Percentiles rank a stretch among this genome's conserved stretches.
Evolutionary conservation across 2,329 filamentous ascomycete genomes (phyloP).

Genomic region (Fusarium heterosporum): DNA sequence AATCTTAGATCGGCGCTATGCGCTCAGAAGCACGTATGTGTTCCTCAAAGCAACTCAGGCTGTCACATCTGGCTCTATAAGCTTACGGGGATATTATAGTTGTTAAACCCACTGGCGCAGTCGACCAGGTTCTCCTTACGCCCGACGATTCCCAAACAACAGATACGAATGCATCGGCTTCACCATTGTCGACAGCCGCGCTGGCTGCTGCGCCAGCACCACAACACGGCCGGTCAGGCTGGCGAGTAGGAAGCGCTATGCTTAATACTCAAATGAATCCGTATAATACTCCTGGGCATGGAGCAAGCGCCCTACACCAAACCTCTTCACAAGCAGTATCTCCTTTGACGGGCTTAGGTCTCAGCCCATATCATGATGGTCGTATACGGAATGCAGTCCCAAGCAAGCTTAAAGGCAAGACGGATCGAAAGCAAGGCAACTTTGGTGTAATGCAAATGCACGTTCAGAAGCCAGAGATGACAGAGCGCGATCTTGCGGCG

Average conservation of each 20-base stretch:
- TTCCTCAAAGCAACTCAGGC: conserved; percentile 3
- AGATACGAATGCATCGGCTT: conserved; percentile 10
- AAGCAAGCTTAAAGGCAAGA: conserved; percentile 70
- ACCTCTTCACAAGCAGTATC: background rate
- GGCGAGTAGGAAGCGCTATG: conserved; percentile 22
- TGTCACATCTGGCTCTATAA: background rate
- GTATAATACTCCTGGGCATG: background rate
- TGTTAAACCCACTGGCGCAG: conserved; percentile 26
- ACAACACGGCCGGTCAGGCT: background rate
- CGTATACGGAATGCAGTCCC: conserved; percentile 67
- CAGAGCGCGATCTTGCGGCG: conserved; percentile 65
- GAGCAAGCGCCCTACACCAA: conserved; percentile 1
- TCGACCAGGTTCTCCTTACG: conserved; percentile 10
- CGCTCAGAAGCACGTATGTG: conserved; percentile 46
- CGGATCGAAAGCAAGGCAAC: conserved; percentile 67
- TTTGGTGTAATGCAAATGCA: conserved; percentile 74
- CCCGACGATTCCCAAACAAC: conserved; percentile 1
- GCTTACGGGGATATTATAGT: conserved; percentile 32
- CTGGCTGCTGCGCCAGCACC: conserved; percentile 3
- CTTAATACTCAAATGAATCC: conserved; percentile 26
- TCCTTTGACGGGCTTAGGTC: conserved; percentile 11
- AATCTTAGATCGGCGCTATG: conserved; percentile 45
- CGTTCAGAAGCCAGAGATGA: conserved; percentile 58
- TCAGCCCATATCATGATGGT: conserved; percentile 48
- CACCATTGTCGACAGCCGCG: conserved; percentile 8